Base-by-base conservation (phyloP, 805 yeast species). In the Hemisphaericaspora nanyangensis region DNA sequence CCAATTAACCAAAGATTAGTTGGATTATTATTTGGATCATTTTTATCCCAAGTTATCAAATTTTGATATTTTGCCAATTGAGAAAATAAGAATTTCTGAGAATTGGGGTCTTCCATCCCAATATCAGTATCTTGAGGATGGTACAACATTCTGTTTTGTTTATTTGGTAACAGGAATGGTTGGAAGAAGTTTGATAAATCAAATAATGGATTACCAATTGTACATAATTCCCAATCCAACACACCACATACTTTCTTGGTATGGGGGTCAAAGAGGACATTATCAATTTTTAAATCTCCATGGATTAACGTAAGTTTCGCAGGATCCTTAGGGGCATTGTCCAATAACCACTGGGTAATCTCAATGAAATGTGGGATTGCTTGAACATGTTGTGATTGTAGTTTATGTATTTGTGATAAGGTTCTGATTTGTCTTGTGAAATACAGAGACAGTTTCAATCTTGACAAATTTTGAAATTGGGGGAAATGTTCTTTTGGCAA, bases 161-260 rank as follows among this genome's bases (percentile, higher is more conserved):
- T 35, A 7, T 53, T 48, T 0, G 82, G 74, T 40, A 76, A 50
- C 31, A 62, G 66, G 50, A 69, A 77, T 10, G 82, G 79, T 50
- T 76, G 81, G 18, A 79, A 58, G 20, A 78, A 61, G 50, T 79
- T 79, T 13, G 82, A 75, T 22, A 79, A 58, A 48, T 79, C 85
- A 43, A 80, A 79, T 32, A 79, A 54, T 1, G 85, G 85, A 47
- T 79, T 82, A 0, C 85, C 85, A 41, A 76, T 61, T 0, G 85
- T 79, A 45, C 82, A 77, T 29, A 79, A 58, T 51, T 79, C 85
- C 85, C 85, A 79, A 51, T 79, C 85, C 30, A 79, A 60, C 2
- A 79, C 74, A 0, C 83, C 82, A 35, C 72, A 58, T 3, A 79
- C 76, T 31, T 55, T 53, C 16, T 71, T 70, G 33, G 68, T 65